Conservation (phyloP, 2,329 filamentous ascomycete species). For the Diplodia intermedia region DNA sequence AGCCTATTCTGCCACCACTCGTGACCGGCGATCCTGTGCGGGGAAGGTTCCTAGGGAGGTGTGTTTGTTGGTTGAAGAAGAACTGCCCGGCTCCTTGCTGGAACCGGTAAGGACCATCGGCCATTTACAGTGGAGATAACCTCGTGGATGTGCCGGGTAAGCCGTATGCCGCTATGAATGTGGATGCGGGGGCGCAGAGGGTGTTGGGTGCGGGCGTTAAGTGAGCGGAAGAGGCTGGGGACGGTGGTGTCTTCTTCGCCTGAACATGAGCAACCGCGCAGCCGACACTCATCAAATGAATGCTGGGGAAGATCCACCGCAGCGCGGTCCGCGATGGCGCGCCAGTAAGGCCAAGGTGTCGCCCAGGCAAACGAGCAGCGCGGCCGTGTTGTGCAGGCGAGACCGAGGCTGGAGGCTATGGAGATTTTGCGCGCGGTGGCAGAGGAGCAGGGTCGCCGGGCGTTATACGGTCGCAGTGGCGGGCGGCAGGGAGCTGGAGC, state of each 20-base stretch:
- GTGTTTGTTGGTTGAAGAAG: constrained; percentile 61
- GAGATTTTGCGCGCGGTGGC: constrained; percentile 14
- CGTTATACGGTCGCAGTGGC: not conserved
- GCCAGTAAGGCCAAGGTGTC: constrained; percentile 16
- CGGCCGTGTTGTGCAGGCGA: constrained; percentile 12
- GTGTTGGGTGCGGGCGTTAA: constrained; percentile 43
- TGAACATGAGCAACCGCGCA: constrained; percentile 51
- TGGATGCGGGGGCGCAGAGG: constrained; percentile 35
- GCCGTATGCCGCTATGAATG: constrained; percentile 31
- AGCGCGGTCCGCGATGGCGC: constrained; percentile 28
- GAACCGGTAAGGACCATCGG: constrained; percentile 71
- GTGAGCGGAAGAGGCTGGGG: constrained; percentile 53
- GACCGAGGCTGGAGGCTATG: constrained; percentile 18
- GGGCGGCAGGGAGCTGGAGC: constrained; percentile 1
- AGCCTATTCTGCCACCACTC: constrained; percentile 52
- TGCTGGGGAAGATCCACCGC: constrained; percentile 18
- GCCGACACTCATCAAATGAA: constrained; percentile 33
- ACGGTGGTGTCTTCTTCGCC: constrained; percentile 55
- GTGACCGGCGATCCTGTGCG: constrained; percentile 56
- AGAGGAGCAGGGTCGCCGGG: constrained; percentile 3
- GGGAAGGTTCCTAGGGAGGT: constrained; percentile 53
- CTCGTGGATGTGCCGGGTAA: constrained; percentile 22
- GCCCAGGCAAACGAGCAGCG: constrained; percentile 23
- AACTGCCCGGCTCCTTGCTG: constrained; percentile 66
- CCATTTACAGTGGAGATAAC: constrained; percentile 62